Percentiles rank a stretch among this genome's conserved stretches.
Conservation (phyloP, 2,329 filamentous ascomycete genomes). For the Lecanosticta acicola region DNA sequence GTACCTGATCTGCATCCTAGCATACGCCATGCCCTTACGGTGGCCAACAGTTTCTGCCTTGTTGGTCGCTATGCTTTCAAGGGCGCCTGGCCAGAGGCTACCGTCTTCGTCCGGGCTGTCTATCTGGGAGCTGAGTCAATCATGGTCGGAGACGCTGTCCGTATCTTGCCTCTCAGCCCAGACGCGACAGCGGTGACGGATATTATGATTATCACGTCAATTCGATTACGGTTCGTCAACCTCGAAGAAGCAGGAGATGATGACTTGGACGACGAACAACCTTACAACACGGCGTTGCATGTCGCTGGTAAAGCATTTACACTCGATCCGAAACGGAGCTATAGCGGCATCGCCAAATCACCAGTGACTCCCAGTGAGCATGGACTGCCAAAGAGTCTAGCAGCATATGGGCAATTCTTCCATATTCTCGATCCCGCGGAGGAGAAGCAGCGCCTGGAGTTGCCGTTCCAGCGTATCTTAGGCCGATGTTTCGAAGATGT, state of each 20-base stretch:
- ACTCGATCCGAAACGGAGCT: constrained; percentile 29
- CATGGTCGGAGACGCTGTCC: constrained; percentile 49
- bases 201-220: constrained; percentile 50
- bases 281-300: constrained; percentile 43
- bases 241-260: constrained; percentile 45
- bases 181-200: constrained; percentile 39
- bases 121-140: constrained; percentile 55
- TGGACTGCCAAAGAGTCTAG: constrained; percentile 20
- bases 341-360: constrained; percentile 29
- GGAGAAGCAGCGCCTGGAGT: constrained; percentile 34
- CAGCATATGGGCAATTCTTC: constrained; percentile 49
- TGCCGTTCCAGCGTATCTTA: constrained; percentile 49
- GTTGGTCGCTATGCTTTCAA: constrained; percentile 49
- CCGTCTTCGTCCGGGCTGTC: constrained; percentile 49
- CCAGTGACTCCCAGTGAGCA: constrained; percentile 13
- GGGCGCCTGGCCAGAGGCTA: constrained; percentile 51
- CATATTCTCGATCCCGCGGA: constrained; percentile 40
- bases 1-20: constrained; percentile 48
- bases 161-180: constrained; percentile 36
- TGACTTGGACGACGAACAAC: constrained; percentile 39
- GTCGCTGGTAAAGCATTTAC: constrained; percentile 49
- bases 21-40: constrained; percentile 49
- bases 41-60: constrained; percentile 50
- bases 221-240: constrained; percentile 46
- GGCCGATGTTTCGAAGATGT: constrained; percentile 51